A percentile compares a stretch with the other conserved stretches of the same genome.
These are phyloP conservation scores for Cladorrhinum sp. DNA, from an alignment of 2,329 filamentous ascomycete genomes.

Conservation along the genomic window DNA sequence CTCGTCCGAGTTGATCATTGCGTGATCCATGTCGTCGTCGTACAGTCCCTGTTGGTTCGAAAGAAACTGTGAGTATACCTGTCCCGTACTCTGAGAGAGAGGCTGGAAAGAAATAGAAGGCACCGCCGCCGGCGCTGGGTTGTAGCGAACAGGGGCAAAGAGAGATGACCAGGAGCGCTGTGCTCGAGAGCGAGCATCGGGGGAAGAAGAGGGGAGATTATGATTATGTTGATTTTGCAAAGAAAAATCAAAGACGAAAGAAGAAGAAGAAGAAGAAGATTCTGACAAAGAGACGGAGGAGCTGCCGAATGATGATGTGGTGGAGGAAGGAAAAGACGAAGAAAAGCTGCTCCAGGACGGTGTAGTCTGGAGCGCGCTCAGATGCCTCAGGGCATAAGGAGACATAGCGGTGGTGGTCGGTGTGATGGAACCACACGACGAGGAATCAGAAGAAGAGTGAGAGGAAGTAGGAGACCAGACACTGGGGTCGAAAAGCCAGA, in stretches of 20 bases:
- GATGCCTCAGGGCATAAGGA: conserved; percentile 20
- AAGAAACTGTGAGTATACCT: conserved; percentile 31
- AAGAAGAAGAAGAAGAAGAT: conserved; percentile 9
- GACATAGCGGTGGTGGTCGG: conserved; percentile 21
- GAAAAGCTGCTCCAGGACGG: conserved; percentile 22
- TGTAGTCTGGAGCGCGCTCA: conserved; percentile 17
- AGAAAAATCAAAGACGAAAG: conserved; percentile 10
- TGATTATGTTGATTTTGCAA: conserved; percentile 21
- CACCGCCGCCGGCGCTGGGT: conserved; percentile 11
- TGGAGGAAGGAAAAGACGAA: conserved; percentile 24
- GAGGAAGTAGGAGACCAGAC: conserved; percentile 31
- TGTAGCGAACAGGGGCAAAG: conserved; percentile 20
- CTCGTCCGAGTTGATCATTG: conserved; percentile 17
- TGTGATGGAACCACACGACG: conserved; percentile 23
- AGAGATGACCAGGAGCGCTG: conserved; percentile 26
- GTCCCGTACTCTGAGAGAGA: conserved; percentile 19
- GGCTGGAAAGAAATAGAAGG: conserved; percentile 21
- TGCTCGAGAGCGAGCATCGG: conserved; percentile 11
- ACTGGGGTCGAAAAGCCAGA: conserved; percentile 33
- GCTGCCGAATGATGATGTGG: conserved; percentile 19
- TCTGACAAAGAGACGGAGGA: conserved; percentile 21
- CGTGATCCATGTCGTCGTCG: conserved; percentile 27
- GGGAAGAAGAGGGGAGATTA: conserved; percentile 16
- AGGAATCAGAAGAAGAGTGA: conserved; percentile 27
- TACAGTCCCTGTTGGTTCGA: conserved; percentile 31